Percentiles rank a stretch among this genome's conserved stretches.
Evolutionary conservation across 139 green algal genomes (phyloP).

Genomic region (Monoraphidium neglectum): DNA sequence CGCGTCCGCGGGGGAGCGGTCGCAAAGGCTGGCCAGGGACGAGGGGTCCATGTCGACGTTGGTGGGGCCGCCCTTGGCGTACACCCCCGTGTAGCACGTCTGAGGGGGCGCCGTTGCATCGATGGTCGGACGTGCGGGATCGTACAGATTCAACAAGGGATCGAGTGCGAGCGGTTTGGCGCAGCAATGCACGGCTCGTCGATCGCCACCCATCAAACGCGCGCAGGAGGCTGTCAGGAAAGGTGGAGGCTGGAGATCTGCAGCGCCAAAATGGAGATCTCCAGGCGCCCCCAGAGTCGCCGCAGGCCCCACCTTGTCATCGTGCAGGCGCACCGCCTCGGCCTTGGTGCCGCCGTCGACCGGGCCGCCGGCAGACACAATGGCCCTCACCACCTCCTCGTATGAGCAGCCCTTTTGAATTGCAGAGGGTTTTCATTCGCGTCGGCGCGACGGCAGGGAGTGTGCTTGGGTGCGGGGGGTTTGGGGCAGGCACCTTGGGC

Average conservation of each 20-base stretch:
- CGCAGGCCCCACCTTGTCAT: no score
- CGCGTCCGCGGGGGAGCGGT: slow-evolving; percentile 37
- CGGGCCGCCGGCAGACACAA: slow-evolving; percentile 33
- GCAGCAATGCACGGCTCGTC: no score
- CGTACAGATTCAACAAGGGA: neutral
- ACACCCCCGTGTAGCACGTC: slow-evolving; percentile 64
- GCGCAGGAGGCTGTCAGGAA: no score
- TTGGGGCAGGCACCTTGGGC: no score
- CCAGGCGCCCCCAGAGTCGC: no score
- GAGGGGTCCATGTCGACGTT: slow-evolving; percentile 42
- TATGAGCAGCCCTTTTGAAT: slow-evolving; percentile 18
- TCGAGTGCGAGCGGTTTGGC: neutral
- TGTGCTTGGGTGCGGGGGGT: no score
- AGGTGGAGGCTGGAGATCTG: no score
- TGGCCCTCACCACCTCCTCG: slow-evolving; percentile 28
- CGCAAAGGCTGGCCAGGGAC: slow-evolving; percentile 43
- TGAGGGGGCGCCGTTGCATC: neutral
- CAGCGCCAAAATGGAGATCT: no score
- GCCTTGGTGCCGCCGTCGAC: slow-evolving; percentile 37
- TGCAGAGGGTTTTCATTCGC: no score
- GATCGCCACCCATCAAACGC: no score
- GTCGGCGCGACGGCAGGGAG: no score
- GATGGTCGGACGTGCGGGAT: neutral
- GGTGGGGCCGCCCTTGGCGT: slow-evolving; percentile 63
- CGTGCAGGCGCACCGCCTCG: slow-evolving; percentile 60